These are phyloP conservation scores for Lantana camara DNA, from an alignment of 257 asterid species.

Conservation along the genomic window DNA sequence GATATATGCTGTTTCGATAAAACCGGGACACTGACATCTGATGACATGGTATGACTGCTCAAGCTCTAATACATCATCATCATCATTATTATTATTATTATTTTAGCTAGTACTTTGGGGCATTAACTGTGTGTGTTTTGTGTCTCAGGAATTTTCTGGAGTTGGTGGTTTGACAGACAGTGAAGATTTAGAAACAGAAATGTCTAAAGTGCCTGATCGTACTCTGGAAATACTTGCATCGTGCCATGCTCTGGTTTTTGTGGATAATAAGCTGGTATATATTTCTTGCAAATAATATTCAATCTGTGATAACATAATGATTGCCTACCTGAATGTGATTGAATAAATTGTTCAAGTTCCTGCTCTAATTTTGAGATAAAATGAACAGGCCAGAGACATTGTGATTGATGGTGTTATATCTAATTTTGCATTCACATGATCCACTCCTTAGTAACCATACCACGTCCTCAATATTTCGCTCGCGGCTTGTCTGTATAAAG, in stretches of 20 bases:
- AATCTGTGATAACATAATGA: neutral
- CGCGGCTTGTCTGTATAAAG: slow-evolving; percentile 4
- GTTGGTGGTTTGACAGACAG: slow-evolving; percentile 89
- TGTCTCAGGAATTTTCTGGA: slow-evolving; percentile 88
- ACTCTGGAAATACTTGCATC: slow-evolving; percentile 92
- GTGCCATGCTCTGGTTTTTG: slow-evolving; percentile 98
- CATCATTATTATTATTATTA: slow-evolving; percentile 1
- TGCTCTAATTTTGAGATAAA: no score
- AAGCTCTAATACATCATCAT: slow-evolving; percentile 17
- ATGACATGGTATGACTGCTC: slow-evolving; percentile 83
- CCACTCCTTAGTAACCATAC: neutral
- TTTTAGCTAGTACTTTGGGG: slow-evolving; percentile 14
- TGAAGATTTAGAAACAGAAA: slow-evolving; percentile 70
- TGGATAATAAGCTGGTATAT: slow-evolving; percentile 95
- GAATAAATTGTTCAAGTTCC: slow-evolving; percentile 7
- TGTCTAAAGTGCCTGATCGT: slow-evolving; percentile 67
- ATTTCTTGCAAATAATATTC: neutral
- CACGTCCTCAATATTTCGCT: slow-evolving; percentile 4
- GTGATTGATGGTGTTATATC: neutral
- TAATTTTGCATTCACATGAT: no score
- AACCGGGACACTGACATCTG: slow-evolving; percentile 97
- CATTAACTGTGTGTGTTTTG: slow-evolving; percentile 21
- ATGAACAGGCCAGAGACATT: slow-evolving; percentile 8
- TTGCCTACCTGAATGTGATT: slow-evolving; percentile 5
- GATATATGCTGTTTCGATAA: slow-evolving; percentile 99